phyloP scores from a whole-genome alignment of 2,329 filamentous ascomycete genomes.

The Endocalyx cinctus region DNA sequence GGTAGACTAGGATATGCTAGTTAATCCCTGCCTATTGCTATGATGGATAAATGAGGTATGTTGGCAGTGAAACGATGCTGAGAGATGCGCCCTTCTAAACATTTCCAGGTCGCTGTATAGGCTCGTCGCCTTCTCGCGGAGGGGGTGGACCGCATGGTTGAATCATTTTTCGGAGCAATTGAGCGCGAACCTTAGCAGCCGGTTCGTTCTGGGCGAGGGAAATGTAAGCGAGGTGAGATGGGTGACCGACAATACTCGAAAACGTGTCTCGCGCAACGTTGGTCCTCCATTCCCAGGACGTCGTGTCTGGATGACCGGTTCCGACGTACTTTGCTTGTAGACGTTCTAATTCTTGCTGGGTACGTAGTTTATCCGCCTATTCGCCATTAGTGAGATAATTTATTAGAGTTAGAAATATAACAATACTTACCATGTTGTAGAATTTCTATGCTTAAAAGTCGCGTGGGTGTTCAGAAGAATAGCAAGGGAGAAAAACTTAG shows the following conservation, averaged over 20 bases:
- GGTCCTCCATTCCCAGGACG: constrained; percentile 93
- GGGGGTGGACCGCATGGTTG: constrained; percentile 58
- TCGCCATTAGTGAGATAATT: constrained; percentile 7
- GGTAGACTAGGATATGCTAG: no score
- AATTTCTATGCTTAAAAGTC: no score
- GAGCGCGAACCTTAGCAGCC: constrained; percentile 70
- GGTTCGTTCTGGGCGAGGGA: constrained; percentile 83
- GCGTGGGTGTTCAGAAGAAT: no score
- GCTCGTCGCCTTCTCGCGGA: constrained; percentile 45
- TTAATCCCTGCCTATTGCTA: no score
- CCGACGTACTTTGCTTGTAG: constrained; percentile 95
- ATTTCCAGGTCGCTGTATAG: constrained; percentile 8
- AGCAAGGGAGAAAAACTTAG: no score
- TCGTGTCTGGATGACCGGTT: constrained; percentile 93
- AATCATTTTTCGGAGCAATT: constrained; percentile 77
- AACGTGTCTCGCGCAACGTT: constrained; percentile 95
- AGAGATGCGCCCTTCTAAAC: no score
- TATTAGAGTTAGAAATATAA: no score
- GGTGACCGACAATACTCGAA: constrained; percentile 83
- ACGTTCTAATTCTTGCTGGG: constrained; percentile 94
- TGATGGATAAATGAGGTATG: no score
- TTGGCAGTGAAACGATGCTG: no score
- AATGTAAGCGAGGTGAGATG: constrained; percentile 83
- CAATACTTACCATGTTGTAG: no score
- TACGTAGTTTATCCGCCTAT: constrained; percentile 94